phyloP scores from a whole-genome alignment of 139 green algal genomes.

The Chlamydomonas sp. region DNA sequence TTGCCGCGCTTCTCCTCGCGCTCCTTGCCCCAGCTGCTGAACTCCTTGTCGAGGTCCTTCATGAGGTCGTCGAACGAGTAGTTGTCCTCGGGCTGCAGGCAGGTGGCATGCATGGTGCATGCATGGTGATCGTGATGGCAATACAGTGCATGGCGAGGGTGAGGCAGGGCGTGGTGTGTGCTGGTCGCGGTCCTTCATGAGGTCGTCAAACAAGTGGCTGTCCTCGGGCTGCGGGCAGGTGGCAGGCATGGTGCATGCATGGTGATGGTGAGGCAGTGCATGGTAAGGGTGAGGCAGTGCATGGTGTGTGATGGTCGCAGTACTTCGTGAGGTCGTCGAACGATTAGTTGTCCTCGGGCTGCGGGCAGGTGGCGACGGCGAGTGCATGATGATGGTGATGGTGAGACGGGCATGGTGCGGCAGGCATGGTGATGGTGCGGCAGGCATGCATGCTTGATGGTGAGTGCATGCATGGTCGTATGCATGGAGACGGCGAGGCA shows the following conservation, averaged over 20 bases:
- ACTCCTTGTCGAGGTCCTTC: slow-evolving; percentile 15
- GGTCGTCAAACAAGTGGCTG: slow-evolving; percentile 10
- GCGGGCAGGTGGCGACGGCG: neutral
- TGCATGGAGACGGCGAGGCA: no score
- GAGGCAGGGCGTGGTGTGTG: no score
- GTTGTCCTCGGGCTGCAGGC: slow-evolving; percentile 1
- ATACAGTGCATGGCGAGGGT: no score
- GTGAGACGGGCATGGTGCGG: no score
- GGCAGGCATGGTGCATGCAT: neutral
- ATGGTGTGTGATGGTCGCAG: slow-evolving; percentile 14
- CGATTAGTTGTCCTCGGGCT: slow-evolving; percentile 12
- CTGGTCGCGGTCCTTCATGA: slow-evolving; percentile 12
- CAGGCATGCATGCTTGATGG: no score
- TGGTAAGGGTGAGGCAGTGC: no score
- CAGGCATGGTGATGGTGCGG: no score
- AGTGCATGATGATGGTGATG: neutral
- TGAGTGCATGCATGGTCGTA: no score
- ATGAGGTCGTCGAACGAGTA: slow-evolving; percentile 13
- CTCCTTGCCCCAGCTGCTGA: slow-evolving; percentile 6
- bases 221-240: slow-evolving; percentile 11
- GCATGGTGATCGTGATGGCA: neutral
- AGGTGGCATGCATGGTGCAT: neutral
- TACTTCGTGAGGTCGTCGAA: slow-evolving; percentile 9
- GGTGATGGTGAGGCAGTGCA: neutral
- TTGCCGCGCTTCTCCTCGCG: neutral